These are phyloP conservation scores for Zygotorulaspora florentina DNA, from an alignment of 805 yeast species.

Conservation along the genomic window DNA sequence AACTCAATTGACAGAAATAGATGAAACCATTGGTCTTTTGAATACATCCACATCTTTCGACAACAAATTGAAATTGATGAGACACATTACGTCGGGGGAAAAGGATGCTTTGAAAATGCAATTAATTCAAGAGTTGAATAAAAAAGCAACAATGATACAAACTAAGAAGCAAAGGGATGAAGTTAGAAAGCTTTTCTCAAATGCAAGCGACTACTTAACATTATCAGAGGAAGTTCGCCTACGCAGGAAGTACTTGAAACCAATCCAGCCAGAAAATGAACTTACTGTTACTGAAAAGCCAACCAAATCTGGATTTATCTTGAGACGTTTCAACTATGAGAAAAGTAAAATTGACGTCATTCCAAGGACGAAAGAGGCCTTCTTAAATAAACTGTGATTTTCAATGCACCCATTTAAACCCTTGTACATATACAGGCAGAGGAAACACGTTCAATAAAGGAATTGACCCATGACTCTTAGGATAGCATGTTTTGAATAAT, in stretches of 20 bases:
- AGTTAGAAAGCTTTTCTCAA: conserved; percentile 42
- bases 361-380: conserved; percentile 52
- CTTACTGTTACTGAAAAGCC: conserved; percentile 37
- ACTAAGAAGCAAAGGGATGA: conserved; percentile 34
- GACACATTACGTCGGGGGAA: conserved; percentile 33
- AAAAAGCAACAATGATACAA: conserved; percentile 9
- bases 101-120: conserved; percentile 24
- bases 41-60: conserved; percentile 25
- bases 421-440: conserved; percentile 4
- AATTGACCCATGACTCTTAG: not conserved
- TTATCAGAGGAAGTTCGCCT: conserved; percentile 38
- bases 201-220: conserved; percentile 30
- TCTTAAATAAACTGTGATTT: conserved; percentile 29
- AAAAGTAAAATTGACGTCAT: conserved; percentile 49
- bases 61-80: conserved; percentile 24
- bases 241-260: conserved; percentile 49
- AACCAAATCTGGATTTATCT: conserved; percentile 47
- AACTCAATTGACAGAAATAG: conserved; percentile 20
- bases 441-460: not conserved
- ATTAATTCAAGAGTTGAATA: conserved; percentile 23
- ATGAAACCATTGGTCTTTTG: conserved; percentile 12
- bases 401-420: not conserved
- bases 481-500: not conserved
- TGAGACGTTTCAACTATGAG: conserved; percentile 59
- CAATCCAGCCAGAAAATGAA: conserved; percentile 49